Evolutionary conservation across 2,329 filamentous ascomycete species (phyloP).

Genomic region (Pyrenophora tritici-repentis): DNA sequence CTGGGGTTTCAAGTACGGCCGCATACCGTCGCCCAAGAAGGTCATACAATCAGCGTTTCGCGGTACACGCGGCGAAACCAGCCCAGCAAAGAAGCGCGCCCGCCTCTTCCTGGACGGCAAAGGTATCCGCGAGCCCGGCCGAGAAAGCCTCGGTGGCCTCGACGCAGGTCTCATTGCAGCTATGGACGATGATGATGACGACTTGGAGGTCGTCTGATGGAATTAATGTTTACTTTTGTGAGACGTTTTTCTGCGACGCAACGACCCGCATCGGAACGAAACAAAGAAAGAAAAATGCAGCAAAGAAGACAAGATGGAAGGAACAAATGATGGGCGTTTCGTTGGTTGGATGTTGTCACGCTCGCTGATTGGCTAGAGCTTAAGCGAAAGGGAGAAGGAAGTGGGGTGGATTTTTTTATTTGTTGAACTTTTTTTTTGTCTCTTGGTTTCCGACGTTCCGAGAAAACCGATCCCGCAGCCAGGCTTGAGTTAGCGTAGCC

Average conservation of each 20-base stretch:
- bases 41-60: constrained; percentile 25
- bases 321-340: constrained; percentile 2
- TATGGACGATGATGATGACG: constrained; percentile 53
- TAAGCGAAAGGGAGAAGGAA: constrained; percentile 35
- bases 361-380: constrained; percentile 35
- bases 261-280: not conserved
- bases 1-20: constrained; percentile 53
- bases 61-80: constrained; percentile 39
- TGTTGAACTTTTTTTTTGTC: no score
- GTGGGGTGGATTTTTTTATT: no score
- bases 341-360: constrained; percentile 25
- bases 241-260: constrained; percentile 4
- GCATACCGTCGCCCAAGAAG: constrained; percentile 46
- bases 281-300: not conserved
- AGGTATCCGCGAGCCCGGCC: constrained; percentile 55
- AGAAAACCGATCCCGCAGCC: no score
- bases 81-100: constrained; percentile 55
- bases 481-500: not conserved
- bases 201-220: constrained; percentile 54
- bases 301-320: no score
- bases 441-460: constrained; percentile 20
- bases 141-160: constrained; percentile 50
- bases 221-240: constrained; percentile 28
- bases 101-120: constrained; percentile 54
- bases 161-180: constrained; percentile 44